Conservation (phyloP, 208 protist genomes). For the Acanthamoeba royreba region DNA sequence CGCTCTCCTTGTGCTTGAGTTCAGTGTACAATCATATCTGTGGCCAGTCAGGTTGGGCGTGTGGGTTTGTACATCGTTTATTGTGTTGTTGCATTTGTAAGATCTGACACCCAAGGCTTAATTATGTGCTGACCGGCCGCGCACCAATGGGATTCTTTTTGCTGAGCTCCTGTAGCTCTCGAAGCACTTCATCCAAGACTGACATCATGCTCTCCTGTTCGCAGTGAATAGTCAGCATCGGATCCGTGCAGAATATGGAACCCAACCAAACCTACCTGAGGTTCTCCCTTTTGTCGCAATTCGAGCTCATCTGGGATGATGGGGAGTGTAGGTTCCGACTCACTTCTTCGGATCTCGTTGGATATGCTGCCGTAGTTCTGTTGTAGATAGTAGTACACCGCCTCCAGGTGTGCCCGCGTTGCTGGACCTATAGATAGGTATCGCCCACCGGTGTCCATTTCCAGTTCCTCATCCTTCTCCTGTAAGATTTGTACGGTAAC, state of each 20-base stretch:
- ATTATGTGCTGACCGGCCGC: too few relatives aligned
- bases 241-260: too few relatives aligned
- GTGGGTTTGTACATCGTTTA: too few relatives aligned
- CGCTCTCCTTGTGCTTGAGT: too few relatives aligned
- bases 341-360: background rate
- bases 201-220: slow-evolving; percentile 12
- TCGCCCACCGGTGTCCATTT: background rate
- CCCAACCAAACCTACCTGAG: background rate
- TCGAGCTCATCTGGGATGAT: background rate
- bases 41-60: too few relatives aligned
- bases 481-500: background rate
- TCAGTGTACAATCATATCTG: too few relatives aligned
- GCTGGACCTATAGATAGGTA: background rate
- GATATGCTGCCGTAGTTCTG: slow-evolving; percentile 21
- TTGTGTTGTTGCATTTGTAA: too few relatives aligned
- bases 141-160: too few relatives aligned
- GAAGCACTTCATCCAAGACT: background rate
- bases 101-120: too few relatives aligned
- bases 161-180: background rate
- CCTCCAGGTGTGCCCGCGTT: slow-evolving; percentile 18
- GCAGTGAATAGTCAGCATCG: too few relatives aligned
- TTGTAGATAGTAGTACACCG: slow-evolving; percentile 23
- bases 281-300: background rate
- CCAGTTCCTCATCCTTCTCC: background rate
- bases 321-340: background rate